Evolutionary conservation across 2,329 filamentous ascomycete genomes (phyloP).

Genomic region (Cordyceps farinosa): DNA sequence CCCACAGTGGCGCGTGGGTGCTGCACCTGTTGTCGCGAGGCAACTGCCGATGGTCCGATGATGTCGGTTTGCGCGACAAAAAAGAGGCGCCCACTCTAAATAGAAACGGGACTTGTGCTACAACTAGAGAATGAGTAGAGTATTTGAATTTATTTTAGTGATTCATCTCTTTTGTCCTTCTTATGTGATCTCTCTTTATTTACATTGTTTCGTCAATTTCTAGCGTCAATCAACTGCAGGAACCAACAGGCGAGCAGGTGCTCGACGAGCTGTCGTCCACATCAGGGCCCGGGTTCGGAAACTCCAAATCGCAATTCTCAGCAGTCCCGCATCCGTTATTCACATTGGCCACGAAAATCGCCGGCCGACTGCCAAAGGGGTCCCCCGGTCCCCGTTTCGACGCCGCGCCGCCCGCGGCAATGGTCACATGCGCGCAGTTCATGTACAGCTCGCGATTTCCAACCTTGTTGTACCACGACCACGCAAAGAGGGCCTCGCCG

Average conservation of each 20-base stretch:
- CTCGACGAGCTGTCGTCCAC: not conserved
- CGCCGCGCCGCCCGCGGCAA: conserved; percentile 40
- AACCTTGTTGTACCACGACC: conserved; percentile 74
- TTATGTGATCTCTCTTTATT: no score
- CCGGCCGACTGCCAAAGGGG: not conserved
- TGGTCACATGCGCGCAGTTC: conserved; percentile 72
- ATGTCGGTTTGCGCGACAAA: no score
- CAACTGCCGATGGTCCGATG: no score
- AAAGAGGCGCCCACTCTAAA: no score
- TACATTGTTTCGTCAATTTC: no score
- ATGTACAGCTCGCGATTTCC: conserved; percentile 85
- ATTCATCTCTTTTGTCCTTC: no score
- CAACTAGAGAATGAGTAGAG: no score
- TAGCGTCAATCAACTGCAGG: not conserved
- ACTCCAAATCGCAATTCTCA: not conserved
- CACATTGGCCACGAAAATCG: not conserved
- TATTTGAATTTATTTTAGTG: no score
- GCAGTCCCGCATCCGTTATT: not conserved
- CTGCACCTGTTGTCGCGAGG: no score
- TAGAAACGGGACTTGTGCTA: no score
- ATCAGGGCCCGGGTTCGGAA: conserved; percentile 1
- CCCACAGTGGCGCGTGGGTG: no score
- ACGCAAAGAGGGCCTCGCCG: conserved; percentile 60
- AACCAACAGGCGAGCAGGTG: not conserved
- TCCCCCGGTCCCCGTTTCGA: conserved; percentile 25